Evolutionary conservation across 2,329 filamentous ascomycete genomes (phyloP), one percentile per base, ranked within the genome.

Genomic region (Aspergillus sp.): DNA sequence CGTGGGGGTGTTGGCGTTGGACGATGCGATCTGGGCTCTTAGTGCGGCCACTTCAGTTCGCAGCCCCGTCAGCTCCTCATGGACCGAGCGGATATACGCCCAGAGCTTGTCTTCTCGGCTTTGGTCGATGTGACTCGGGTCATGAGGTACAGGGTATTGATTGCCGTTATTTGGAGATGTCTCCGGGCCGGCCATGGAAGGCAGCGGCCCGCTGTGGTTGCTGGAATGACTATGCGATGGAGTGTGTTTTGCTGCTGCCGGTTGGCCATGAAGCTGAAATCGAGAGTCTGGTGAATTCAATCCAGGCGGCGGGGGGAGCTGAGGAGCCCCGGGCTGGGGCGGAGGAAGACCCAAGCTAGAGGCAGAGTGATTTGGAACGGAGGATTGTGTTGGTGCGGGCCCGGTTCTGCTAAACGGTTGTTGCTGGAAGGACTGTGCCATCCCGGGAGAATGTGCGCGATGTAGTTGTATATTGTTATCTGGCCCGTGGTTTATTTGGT

Each of bases 261-360:
- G 56, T 56, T 67, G 66, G 33, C 58, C 60, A 36, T 70, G 68
- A 33, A 72, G 52, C n/a, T 66, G 61, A 47, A 65, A 73, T 31
- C 70, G 67, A 38, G 66, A 49, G 49, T 73, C 70, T 3, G 69
- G 61, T 7, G 70, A 65, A 38, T 53, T 67, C 47, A 73, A 54
- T 13, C 64, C 65, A 36, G 68, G 68, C 19, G 69, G 64, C 6
- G 66, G 70, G 31, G 70, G 70, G 7, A 73, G 57, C 44, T 73
- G 70, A 34, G 70, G 69, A 5, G 60, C 64, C 27, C 59, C 59
- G n/a, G 65, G 55, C 38, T 66, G 59, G 10, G 66, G 65, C 5
- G 64, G 62, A 29, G 66, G 65, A 26, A 71, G 54, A 40, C 62
- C 60, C 43, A 70, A 41, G 4, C 55, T 43, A 4, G 58, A 39